These are phyloP conservation scores for Monosporascus cannonballus DNA, from an alignment of 2,329 filamentous ascomycete species.

Conservation along the genomic window DNA sequence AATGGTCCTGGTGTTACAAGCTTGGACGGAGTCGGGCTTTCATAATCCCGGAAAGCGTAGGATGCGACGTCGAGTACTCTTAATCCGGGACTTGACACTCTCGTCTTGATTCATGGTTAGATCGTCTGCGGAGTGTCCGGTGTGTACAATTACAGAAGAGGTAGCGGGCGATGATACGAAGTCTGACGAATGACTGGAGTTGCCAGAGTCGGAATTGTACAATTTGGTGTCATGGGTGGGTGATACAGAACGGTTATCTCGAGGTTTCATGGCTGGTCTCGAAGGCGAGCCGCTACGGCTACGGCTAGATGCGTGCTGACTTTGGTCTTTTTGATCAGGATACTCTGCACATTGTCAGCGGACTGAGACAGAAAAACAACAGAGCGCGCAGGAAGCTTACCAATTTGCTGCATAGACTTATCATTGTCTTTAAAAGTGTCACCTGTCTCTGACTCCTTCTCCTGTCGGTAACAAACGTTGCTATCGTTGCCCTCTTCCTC, in stretches of 20 bases:
- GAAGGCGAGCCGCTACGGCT: background rate
- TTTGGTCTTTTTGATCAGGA: slow-evolving; percentile 12
- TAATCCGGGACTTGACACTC: background rate
- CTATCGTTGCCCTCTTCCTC: slow-evolving; percentile 11
- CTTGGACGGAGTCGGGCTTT: background rate
- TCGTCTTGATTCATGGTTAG: slow-evolving; percentile 1
- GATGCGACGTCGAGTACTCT: slow-evolving; percentile 6
- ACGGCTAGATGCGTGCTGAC: slow-evolving; percentile 1
- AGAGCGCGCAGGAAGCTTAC: slow-evolving; percentile 9
- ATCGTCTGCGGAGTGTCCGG: slow-evolving; percentile 22
- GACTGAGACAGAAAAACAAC: background rate
- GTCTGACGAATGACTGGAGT: slow-evolving; percentile 6
- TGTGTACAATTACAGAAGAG: slow-evolving; percentile 23
- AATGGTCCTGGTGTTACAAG: background rate
- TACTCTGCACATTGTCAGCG: slow-evolving; percentile 11
- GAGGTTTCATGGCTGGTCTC: background rate
- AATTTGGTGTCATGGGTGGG: slow-evolving; percentile 1
- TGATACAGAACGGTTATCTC: background rate
- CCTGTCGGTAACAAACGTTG: slow-evolving; percentile 10
- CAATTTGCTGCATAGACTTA: slow-evolving; percentile 10
- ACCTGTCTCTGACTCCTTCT: slow-evolving; percentile 8
- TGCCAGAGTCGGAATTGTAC: background rate
- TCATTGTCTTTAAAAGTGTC: slow-evolving; percentile 1
- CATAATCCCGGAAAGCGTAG: slow-evolving; percentile 7
- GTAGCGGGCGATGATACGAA: slow-evolving; percentile 4